These are phyloP conservation scores for Podochytrium sp. DNA, from an alignment of 192 early-diverging fungal genomes.

Conservation along the genomic window DNA sequence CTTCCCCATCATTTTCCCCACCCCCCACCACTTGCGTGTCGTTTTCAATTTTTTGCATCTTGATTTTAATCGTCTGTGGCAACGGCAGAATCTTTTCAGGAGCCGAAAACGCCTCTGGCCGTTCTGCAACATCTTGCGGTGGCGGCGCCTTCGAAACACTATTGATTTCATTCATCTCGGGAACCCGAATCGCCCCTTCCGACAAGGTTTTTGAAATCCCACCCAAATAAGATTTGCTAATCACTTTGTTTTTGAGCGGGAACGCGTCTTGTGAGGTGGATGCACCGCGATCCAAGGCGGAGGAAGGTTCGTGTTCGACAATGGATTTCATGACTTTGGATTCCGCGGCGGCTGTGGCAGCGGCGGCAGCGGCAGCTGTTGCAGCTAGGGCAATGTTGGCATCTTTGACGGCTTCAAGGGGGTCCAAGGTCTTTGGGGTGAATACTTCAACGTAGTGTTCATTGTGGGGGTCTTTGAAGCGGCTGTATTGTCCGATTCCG, in stretches of 20 bases:
- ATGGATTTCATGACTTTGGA: background rate
- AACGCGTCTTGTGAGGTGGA: too few species aligned
- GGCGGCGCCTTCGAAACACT: background rate
- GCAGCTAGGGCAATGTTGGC: background rate
- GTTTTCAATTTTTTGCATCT: conserved; percentile 2
- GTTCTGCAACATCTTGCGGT: background rate
- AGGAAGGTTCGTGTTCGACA: background rate
- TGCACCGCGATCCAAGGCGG: background rate
- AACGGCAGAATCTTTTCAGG: background rate
- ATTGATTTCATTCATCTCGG: background rate
- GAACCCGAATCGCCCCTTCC: background rate
- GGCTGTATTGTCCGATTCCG: conserved; percentile 40
- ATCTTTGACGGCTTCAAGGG: conserved; percentile 1
- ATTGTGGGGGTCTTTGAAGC: conserved; percentile 48
- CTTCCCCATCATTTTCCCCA: background rate
- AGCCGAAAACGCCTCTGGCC: background rate
- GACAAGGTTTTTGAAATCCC: background rate
- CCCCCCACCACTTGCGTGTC: background rate
- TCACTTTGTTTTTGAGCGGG: background rate
- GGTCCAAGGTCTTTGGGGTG: conserved; percentile 17
- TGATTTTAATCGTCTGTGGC: conserved; percentile 2
- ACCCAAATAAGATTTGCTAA: too few species aligned
- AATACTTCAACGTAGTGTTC: conserved; percentile 44
- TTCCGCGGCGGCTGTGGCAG: background rate
- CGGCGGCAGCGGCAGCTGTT: background rate